Base-by-base conservation (phyloP, 106 monocot species). In the Chionographis japonica region DNA sequence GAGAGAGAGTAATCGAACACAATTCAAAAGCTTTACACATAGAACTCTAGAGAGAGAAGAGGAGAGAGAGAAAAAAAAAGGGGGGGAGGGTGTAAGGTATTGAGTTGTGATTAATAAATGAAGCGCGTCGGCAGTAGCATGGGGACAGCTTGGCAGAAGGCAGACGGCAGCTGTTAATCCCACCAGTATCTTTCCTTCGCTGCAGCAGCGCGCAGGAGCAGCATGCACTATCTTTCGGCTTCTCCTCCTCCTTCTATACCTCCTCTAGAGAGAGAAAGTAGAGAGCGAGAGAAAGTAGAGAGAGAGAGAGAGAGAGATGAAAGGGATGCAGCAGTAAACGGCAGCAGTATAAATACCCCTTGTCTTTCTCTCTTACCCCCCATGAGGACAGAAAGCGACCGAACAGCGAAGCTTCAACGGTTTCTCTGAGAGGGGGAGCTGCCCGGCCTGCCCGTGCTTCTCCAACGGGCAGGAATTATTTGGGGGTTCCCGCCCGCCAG, bases 371-470 rank as follows among this genome's bases (percentile, higher is more conserved):
- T 52, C 43, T 49, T 4, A 38, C 52, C 16, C 3, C 1, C 14
- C 27, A 41, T 16, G 8, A 52, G 19, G 37, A 52, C 52, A 19
- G 77, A 78, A 71, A 78, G 77, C 65, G 72, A 72, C 72, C 19
- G n/a, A 66, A 72, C 66, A 78, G 49, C 52, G 63, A 78, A 60
- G 78, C 57, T 65, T 72, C 72, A 78, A 72, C 78, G 78, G 78
- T 72, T 78, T 78, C 58, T 15, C 38, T 58, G 36, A 50, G 38
- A 16, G 2, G 36, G 9, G 57, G 39, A 5, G 54, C 63, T 39
- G 54, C 53, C 72, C 53, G 40, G 16, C 39, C 58, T 41, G 37
- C 18, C 62, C 43, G 38, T 20, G 15, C 50, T 14, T 19, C 14
- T 1, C 10, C 15, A 27, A 43, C 68, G 56, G 57, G 57, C 72